Evolutionary conservation across 2,329 filamentous ascomycete species (phyloP).

Genomic region (Fusarium anthophilum): DNA sequence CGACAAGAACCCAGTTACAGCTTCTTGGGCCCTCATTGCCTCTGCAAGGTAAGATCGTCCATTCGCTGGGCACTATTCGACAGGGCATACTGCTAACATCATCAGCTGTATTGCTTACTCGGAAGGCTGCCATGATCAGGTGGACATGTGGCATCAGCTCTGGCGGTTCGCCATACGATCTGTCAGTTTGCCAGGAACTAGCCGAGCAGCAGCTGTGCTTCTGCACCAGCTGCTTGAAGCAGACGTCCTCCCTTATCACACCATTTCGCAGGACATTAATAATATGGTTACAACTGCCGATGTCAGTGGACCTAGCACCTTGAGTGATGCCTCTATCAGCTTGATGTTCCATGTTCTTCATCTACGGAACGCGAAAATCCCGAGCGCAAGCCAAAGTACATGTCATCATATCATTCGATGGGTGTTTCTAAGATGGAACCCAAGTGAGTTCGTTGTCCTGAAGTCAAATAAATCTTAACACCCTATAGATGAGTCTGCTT

Average conservation of each 20-base stretch:
- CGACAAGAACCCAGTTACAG: slow-evolving; percentile 73
- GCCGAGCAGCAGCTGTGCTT: slow-evolving; percentile 79
- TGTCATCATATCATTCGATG: slow-evolving; percentile 81
- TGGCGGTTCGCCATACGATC: slow-evolving; percentile 81
- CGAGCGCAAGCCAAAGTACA: slow-evolving; percentile 72
- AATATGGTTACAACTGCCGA: slow-evolving; percentile 80
- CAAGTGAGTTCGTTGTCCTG: slow-evolving; percentile 63
- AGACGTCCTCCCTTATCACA: slow-evolving; percentile 72
- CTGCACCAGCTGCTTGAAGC: slow-evolving; percentile 74
- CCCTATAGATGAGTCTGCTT: slow-evolving; percentile 70
- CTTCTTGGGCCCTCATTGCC: slow-evolving; percentile 87
- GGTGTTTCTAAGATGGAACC: slow-evolving; percentile 84
- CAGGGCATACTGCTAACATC: slow-evolving; percentile 30
- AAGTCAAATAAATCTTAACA: neutral
- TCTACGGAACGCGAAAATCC: slow-evolving; percentile 72
- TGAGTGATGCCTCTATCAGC: slow-evolving; percentile 81
- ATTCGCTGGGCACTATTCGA: neutral
- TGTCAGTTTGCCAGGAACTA: slow-evolving; percentile 74
- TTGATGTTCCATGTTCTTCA: slow-evolving; percentile 77
- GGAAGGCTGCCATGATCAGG: slow-evolving; percentile 48
- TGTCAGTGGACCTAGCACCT: slow-evolving; percentile 78
- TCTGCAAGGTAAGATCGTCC: slow-evolving; percentile 71
- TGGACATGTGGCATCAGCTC: slow-evolving; percentile 71
- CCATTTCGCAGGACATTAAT: slow-evolving; percentile 74
- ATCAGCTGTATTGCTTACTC: slow-evolving; percentile 46